Evolutionary conservation across 441 rosid genomes (phyloP).

Genomic region (Omphalea diandra): DNA sequence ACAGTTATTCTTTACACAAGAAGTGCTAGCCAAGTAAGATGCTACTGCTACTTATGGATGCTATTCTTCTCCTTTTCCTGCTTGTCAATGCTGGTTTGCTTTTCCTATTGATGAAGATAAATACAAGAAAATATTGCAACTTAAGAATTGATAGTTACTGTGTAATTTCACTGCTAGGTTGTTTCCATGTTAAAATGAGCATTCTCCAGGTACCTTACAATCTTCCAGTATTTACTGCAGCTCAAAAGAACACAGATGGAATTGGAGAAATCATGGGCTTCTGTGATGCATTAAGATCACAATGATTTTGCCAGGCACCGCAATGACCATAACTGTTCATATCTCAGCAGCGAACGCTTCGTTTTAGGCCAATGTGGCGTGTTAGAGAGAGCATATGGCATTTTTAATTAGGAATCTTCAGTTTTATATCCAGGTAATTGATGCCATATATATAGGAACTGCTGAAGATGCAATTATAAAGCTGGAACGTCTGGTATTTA

Average conservation of each 20-base stretch:
- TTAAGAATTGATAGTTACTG: not conserved
- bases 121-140: not conserved
- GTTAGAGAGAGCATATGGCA: conserved; percentile 98
- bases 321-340: conserved; percentile 53
- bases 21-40: conserved; percentile 92
- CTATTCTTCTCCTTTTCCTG: conserved; percentile 11
- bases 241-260: conserved; percentile 97
- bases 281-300: conserved; percentile 98
- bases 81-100: not conserved
- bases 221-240: conserved; percentile 89
- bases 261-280: conserved; percentile 98
- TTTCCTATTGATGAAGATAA: not conserved
- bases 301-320: conserved; percentile 69
- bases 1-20: conserved; percentile 90
- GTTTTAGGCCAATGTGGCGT: conserved; percentile 90
- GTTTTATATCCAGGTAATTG: conserved; percentile 87
- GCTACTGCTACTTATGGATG: conserved; percentile 19
- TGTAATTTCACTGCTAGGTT: not conserved
- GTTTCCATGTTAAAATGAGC: conserved; percentile 20
- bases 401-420: conserved; percentile 96
- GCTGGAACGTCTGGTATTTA: not conserved
- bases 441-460: conserved; percentile 4
- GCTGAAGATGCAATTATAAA: not conserved
- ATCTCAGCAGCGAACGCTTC: conserved; percentile 73
- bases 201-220: conserved; percentile 68